Conservation (phyloP, 1,139 yeast species). For the Lodderomyces pseudojiufengensis region DNA sequence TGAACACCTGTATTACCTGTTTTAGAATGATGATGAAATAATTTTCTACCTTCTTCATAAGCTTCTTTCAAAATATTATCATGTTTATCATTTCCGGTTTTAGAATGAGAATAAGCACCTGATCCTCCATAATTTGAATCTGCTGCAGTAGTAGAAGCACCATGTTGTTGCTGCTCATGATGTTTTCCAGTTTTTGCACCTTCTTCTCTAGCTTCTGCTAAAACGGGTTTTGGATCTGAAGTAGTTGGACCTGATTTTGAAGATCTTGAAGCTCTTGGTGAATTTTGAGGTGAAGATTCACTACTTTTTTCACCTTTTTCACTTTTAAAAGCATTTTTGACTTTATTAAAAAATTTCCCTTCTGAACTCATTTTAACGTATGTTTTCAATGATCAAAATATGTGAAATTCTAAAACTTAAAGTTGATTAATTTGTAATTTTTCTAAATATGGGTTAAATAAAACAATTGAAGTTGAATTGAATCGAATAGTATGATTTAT, state of each 20-base stretch:
- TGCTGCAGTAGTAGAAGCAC: conserved; percentile 4
- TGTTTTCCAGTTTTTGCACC: conserved; percentile 9
- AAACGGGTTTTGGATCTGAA: conserved; percentile 7
- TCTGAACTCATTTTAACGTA: conserved; percentile 7
- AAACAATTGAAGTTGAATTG: no score
- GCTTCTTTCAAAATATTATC: conserved; percentile 10
- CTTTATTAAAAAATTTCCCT: conserved; percentile 21
- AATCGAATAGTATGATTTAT: no score
- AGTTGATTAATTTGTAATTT: no score
- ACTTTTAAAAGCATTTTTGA: conserved; percentile 26
- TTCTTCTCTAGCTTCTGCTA: conserved; percentile 11
- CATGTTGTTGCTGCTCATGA: conserved; percentile 5
- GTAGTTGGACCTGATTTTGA: conserved; percentile 1
- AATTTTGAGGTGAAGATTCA: conserved; percentile 6
- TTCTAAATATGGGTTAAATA: no score
- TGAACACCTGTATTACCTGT: conserved; percentile 4
- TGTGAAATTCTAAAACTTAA: no score
- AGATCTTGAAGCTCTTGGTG: conserved; percentile 10
- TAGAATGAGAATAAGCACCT: background rate
- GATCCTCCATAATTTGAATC: conserved; percentile 1
- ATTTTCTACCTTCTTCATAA: conserved; percentile 10
- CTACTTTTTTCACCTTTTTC: conserved; percentile 13
- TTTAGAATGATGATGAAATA: conserved; percentile 9
- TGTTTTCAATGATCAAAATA: no score
- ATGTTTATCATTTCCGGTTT: conserved; percentile 4